Evolutionary conservation across 768 basidiomycete genomes (phyloP), one percentile per base, ranked within the genome.

Genomic region (Vararia minispora): DNA sequence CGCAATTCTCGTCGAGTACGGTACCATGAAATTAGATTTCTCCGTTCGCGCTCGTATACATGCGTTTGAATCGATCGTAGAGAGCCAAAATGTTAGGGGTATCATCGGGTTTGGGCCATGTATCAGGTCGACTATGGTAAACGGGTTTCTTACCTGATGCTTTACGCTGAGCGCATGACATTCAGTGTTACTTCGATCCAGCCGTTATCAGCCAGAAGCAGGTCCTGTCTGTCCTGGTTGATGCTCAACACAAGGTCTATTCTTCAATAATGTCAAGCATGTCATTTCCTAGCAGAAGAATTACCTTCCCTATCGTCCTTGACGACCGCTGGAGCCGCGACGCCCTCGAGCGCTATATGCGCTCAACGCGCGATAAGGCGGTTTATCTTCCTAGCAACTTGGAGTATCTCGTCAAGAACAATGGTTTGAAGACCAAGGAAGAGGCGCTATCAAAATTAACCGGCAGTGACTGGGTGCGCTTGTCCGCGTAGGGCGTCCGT

Each of bases 361-460:
- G 53, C 6, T 66, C 69, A 0, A 70, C 61, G 0, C 60, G 80
- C 8, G 62, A 68, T 33, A 66, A 66, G 35, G 78, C 79, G 0
- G 73, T 72, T 1, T 84, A 82, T 53, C 58, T 84, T 0, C 80
- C 79, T 0, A 75, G 71, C 51, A 82, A 84, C 46, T 58, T 80
- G 25, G 72, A 77, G 27, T 81, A 81, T 47, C 63, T 82, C 2
- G 76, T 76, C 1, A 59, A 58, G 27, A 79, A 77, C 30, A 80
- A 79, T 45, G 76, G 76, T 0, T 56, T 79, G 8, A 45, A 57
- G 11, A 62, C 61, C 23, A 46, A 62, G 2, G 52, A 55, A 13
- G 72, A 72, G 25, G 68, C 64, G 0, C 44, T 74, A 35, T 52
- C 58, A 16, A 61, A 71, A 40, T 53, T 79, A 7, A 54, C 70